Conservation (phyloP, 257 asterid genomes). For the Gynochthodes officinalis region DNA sequence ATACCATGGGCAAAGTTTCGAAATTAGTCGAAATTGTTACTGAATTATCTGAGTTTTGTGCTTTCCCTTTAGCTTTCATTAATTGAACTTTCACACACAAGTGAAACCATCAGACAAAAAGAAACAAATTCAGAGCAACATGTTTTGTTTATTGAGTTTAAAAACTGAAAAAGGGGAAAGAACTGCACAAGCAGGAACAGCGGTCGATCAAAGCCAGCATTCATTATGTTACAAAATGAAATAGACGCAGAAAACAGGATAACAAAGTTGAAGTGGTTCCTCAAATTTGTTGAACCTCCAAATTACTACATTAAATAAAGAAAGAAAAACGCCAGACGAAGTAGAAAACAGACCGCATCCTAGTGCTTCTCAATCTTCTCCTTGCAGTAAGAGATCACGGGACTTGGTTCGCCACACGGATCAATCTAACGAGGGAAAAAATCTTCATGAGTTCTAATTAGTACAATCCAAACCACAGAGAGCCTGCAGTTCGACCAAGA, state of each 20-base stretch:
- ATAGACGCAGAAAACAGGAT: not conserved
- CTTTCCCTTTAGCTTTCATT: too few relatives aligned
- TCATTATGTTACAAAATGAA: not conserved
- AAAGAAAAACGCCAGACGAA: too few relatives aligned
- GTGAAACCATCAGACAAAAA: not conserved
- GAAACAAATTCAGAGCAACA: not conserved
- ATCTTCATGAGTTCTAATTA: not conserved
- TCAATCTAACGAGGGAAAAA: not conserved
- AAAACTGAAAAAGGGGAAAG: too few relatives aligned
- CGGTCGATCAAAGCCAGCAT: too few relatives aligned
- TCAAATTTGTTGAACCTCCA: not conserved
- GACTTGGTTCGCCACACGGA: not conserved
- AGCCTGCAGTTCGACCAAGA: not conserved
- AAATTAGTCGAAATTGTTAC: too few relatives aligned
- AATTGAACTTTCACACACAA: too few relatives aligned
- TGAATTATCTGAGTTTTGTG: too few relatives aligned
- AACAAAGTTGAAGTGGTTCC: not conserved
- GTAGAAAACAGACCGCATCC: too few relatives aligned
- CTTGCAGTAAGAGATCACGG: not conserved
- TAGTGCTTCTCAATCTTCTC: not conserved
- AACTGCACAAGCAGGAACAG: too few relatives aligned
- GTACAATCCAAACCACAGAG: too few relatives aligned
- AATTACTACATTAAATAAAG: not conserved
- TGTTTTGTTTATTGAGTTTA: too few relatives aligned
- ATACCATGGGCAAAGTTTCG: too few relatives aligned